These are phyloP conservation scores for Rossbeevera mucosa DNA, from an alignment of 768 basidiomycete genomes.

Conservation along the genomic window DNA sequence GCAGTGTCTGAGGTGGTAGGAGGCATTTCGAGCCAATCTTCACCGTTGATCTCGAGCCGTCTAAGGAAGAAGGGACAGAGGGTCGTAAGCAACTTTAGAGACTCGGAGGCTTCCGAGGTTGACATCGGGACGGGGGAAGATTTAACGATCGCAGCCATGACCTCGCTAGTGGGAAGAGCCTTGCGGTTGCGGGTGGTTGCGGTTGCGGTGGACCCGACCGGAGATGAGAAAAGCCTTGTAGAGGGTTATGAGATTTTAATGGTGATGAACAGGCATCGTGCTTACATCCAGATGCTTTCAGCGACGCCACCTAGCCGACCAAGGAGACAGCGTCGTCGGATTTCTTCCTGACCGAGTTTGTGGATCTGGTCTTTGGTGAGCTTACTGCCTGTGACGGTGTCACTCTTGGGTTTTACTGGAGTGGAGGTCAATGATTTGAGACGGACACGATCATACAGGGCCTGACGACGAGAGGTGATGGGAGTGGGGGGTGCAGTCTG, in stretches of 20 bases:
- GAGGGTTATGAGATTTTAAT: not conserved
- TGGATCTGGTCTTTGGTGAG: slow-evolving; percentile 63
- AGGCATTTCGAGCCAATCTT: slow-evolving; percentile 52
- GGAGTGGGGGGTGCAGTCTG: slow-evolving; percentile 63
- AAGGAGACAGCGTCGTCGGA: slow-evolving; percentile 68
- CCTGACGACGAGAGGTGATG: slow-evolving; percentile 69
- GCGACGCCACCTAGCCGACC: slow-evolving; percentile 76
- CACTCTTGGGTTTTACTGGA: slow-evolving; percentile 53
- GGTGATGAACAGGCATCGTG: not conserved
- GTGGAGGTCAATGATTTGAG: slow-evolving; percentile 65
- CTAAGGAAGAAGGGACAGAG: slow-evolving; percentile 81
- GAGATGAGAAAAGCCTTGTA: slow-evolving; percentile 64
- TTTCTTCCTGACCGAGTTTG: slow-evolving; percentile 73
- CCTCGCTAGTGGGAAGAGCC: slow-evolving; percentile 62
- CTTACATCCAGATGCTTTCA: slow-evolving; percentile 87
- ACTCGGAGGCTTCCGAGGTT: slow-evolving; percentile 71
- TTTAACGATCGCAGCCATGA: slow-evolving; percentile 65
- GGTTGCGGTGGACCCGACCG: slow-evolving; percentile 47
- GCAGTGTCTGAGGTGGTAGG: slow-evolving; percentile 20
- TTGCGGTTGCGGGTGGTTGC: slow-evolving; percentile 65
- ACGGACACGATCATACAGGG: slow-evolving; percentile 76
- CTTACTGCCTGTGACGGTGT: slow-evolving; percentile 38
- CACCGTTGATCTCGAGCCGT: slow-evolving; percentile 53
- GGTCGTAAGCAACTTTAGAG: slow-evolving; percentile 56
- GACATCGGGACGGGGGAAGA: slow-evolving; percentile 81